Percentiles rank a stretch among this genome's conserved stretches.
Conservation (phyloP, 176 grass and related monocot species). For the Rhynchospora tenuis region DNA sequence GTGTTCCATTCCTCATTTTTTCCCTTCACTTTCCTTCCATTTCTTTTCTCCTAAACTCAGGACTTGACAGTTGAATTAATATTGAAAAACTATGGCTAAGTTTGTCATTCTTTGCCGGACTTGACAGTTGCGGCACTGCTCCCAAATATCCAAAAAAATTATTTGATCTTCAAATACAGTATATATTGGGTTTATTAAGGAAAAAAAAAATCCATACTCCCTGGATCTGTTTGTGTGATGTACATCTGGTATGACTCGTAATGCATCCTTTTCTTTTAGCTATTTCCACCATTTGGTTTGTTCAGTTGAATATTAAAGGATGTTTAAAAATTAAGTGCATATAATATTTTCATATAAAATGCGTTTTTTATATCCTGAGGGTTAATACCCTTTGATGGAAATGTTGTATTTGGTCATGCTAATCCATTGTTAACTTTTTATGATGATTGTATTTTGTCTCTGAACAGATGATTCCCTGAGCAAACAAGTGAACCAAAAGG, state of each 20-base stretch:
- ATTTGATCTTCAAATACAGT: not conserved
- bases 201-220: not conserved
- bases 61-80: not conserved
- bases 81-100: not conserved
- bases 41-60: too few relatives aligned
- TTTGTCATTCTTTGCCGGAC: not conserved
- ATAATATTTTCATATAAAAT: not conserved
- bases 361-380: not conserved
- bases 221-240: not conserved
- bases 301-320: not conserved
- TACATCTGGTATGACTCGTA: not conserved
- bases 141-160: not conserved
- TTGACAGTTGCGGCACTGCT: not conserved
- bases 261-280: too few relatives aligned
- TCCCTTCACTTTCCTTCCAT: too few relatives aligned
- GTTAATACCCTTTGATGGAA: not conserved
- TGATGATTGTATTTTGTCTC: slow-evolving; percentile 13
- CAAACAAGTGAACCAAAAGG: slow-evolving; percentile 33
- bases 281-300: not conserved
- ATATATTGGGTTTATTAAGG: not conserved
- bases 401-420: not conserved
- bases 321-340: not conserved
- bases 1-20: too few relatives aligned
- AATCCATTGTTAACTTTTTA: not conserved
- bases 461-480: slow-evolving; percentile 36